These are phyloP conservation scores for Setaria viridis DNA, from an alignment of 202 grass and related monocot genomes.

Conservation along the genomic window DNA sequence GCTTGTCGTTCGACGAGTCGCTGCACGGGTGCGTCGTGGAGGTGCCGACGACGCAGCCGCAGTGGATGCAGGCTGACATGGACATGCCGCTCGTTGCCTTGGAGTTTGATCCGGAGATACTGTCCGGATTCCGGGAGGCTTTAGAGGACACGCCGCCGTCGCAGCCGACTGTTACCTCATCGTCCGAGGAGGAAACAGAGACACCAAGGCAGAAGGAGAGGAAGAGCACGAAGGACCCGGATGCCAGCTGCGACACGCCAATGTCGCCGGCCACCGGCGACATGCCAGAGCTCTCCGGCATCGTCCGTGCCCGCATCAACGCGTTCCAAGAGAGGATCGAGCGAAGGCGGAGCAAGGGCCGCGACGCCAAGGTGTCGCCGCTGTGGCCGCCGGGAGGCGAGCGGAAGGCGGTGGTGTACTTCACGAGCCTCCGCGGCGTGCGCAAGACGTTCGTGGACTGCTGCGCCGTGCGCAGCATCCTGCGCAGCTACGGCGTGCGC, in stretches of 20 bases:
- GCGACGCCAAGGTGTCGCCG: background rate
- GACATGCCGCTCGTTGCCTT: constrained; percentile 46
- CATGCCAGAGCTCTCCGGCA: constrained; percentile 52
- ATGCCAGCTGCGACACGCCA: constrained; percentile 16
- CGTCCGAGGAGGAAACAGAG: constrained; percentile 17
- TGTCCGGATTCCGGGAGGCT: constrained; percentile 64
- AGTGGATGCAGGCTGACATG: constrained; percentile 49
- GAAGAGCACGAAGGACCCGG: background rate
- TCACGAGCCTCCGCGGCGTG: constrained; percentile 83
- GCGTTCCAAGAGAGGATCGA: constrained; percentile 76
- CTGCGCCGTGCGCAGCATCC: constrained; percentile 65
- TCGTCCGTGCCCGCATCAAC: constrained; percentile 69
- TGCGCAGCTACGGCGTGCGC: constrained; percentile 73
- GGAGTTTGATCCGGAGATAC: constrained; percentile 58
- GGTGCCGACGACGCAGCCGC: constrained; percentile 3
- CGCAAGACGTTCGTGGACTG: constrained; percentile 83
- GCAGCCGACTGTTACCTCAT: constrained; percentile 11
- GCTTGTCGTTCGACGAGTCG: constrained; percentile 10
- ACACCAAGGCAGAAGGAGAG: background rate
- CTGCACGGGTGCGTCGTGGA: background rate
- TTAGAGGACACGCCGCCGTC: constrained; percentile 48
- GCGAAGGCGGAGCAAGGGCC: constrained; percentile 27
- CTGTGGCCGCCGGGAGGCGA: constrained; percentile 40
- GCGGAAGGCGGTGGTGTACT: constrained; percentile 75
- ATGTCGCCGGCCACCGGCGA: background rate